Base-by-base conservation (phyloP, 495 filamentous ascomycete genomes). In the Ramalina intermedia region DNA sequence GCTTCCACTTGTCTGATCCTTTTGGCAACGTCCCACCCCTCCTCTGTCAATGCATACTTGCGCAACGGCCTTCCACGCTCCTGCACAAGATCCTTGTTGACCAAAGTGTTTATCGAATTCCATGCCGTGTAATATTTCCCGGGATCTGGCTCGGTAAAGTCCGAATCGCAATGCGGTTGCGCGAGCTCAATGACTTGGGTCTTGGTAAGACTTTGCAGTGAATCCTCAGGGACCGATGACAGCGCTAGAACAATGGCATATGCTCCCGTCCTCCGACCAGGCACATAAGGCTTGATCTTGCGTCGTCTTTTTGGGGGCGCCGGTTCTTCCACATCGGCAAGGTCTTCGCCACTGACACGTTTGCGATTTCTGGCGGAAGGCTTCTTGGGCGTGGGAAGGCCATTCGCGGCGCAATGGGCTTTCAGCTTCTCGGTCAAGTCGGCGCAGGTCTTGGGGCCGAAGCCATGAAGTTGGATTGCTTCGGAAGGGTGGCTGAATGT, bases 61-160 rank as follows among this genome's bases (percentile, higher is more conserved):
- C 78, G 69, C 13, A 79, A 61, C 1, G 85, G 85, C 24, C 80
- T 70, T 1, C 84, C 82, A 37, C 76, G 74, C 46, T 83, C 77
- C 50, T 79, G 81, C 0, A 89, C 84, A 9, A 88, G 67, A 38
- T 88, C 84, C 62, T 89, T 88, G 24, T 78, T 67, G 2, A 79
- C 55, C 24, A 91, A 66, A 0, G 80, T 84, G 56, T 85, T 88
- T 77, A 93, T 93, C 0, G 84, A 85, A 57, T 73, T 81, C 87
- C 87, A 93, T 0, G 85, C 86, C 2, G 85, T 91, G 54, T 85
- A 86, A 58, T 73, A 84, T 54, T 77, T 83, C 5, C 68, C 80
- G 3, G 81, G 66, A 44, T 87, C 80, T 6, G 84, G 81, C 1
- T 75, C 77, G 0, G 76, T 82, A 57, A 87, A 89, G 0, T 83